Evolutionary conservation across 2,329 filamentous ascomycete species (phyloP).

Genomic region (Tolypocladium album): DNA sequence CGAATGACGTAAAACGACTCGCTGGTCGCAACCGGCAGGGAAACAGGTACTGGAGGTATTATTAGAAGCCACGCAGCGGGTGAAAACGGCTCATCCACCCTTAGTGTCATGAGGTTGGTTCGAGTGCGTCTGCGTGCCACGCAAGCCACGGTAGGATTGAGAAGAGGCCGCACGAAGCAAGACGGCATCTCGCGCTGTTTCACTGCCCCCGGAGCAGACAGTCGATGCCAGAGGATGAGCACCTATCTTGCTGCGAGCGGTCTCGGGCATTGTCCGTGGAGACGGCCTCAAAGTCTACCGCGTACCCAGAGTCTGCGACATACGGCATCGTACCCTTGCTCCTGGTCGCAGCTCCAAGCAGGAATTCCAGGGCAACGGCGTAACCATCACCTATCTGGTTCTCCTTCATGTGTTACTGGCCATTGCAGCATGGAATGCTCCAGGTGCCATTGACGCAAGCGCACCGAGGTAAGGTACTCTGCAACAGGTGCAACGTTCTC

Average conservation of each 20-base stretch:
- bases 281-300: neutral
- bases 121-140: neutral
- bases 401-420: neutral
- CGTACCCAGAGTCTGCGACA: neutral
- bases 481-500: constrained; percentile 4
- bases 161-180: neutral
- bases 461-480: constrained; percentile 4
- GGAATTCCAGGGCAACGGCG: constrained; percentile 1
- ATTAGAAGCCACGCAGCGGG: neutral
- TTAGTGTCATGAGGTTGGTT: neutral
- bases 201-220: no score
- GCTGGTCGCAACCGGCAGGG: neutral
- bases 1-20: neutral
- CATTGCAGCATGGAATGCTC: neutral
- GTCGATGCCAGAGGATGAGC: no score
- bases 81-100: neutral
- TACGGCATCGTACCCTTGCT: neutral
- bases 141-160: neutral
- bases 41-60: neutral
- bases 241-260: no score
- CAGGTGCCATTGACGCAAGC: neutral
- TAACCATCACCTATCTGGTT: constrained; percentile 2
- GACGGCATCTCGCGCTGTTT: neutral
- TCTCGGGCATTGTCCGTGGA: no score
- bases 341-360: neutral